These are phyloP conservation scores for Akanthomyces dipterigenus DNA, from an alignment of 2,329 filamentous ascomycete genomes.

Conservation along the genomic window DNA sequence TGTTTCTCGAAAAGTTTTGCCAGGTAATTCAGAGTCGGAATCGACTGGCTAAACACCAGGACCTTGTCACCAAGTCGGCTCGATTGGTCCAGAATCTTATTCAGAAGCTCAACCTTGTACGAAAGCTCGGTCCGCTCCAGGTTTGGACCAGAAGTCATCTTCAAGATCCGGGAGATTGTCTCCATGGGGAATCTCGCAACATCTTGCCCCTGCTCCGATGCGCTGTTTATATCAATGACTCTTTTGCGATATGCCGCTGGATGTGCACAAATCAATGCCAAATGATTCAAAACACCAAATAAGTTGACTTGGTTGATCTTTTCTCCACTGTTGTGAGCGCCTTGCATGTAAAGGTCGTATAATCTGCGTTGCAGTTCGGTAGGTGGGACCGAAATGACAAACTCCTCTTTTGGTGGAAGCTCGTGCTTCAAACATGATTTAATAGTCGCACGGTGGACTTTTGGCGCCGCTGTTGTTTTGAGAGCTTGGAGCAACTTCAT, in stretches of 20 bases:
- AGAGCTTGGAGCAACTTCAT: conserved; percentile 64
- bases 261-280: conserved; percentile 47
- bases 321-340: conserved; percentile 11
- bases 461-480: conserved; percentile 65
- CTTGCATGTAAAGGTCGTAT: conserved; percentile 46
- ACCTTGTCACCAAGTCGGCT: conserved; percentile 61
- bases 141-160: conserved; percentile 32
- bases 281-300: conserved; percentile 31
- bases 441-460: conserved; percentile 70
- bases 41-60: conserved; percentile 71
- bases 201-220: conserved; percentile 12
- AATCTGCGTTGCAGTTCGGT: conserved; percentile 56
- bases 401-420: conserved; percentile 72
- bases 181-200: conserved; percentile 18
- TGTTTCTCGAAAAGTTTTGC: conserved; percentile 46
- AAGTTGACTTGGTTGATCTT: conserved; percentile 16
- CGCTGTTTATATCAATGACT: conserved; percentile 15
- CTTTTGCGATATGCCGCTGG: conserved; percentile 40
- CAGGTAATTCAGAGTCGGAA: conserved; percentile 64
- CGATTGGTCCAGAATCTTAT: conserved; percentile 62
- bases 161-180: conserved; percentile 25
- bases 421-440: conserved; percentile 54
- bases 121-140: conserved; percentile 48
- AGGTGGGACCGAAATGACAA: conserved; percentile 68
- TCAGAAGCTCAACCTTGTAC: conserved; percentile 61